Percentiles rank a stretch among this genome's conserved stretches.
These are phyloP conservation scores for Mimosa pudica DNA, from an alignment of 306 rosid species.

Conservation along the genomic window DNA sequence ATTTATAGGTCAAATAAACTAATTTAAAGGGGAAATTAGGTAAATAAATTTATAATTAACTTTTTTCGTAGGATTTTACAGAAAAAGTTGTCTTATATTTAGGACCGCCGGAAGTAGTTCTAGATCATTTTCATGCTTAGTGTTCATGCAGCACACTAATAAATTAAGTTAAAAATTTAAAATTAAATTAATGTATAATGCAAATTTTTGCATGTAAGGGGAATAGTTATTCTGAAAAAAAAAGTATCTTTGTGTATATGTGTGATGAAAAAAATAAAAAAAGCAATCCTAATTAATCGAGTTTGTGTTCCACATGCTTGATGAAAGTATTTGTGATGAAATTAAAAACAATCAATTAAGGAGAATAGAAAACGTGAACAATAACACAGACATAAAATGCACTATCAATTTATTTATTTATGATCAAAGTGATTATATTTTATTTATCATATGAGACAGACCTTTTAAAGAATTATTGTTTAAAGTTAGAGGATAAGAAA, in stretches of 20 bases:
- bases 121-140: too few relatives aligned
- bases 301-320: background rate
- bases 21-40: too few relatives aligned
- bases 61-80: too few relatives aligned
- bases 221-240: background rate
- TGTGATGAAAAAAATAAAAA: too few relatives aligned
- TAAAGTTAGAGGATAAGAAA: background rate
- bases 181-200: background rate
- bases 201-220: background rate
- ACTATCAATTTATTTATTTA: background rate
- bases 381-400: background rate
- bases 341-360: background rate
- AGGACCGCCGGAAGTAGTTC: too few relatives aligned
- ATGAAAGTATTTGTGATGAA: background rate
- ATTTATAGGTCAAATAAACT: too few relatives aligned
- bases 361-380: background rate
- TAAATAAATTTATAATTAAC: too few relatives aligned
- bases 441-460: background rate
- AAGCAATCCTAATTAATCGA: background rate
- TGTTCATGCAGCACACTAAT: background rate
- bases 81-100: too few relatives aligned
- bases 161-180: too few relatives aligned
- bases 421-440: background rate
- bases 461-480: background rate
- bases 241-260: too few relatives aligned